A percentile compares a stretch with the other conserved stretches of the same genome.
These are phyloP conservation scores for Tricholoma terreum DNA, from an alignment of 768 basidiomycete species.

Conservation along the genomic window DNA sequence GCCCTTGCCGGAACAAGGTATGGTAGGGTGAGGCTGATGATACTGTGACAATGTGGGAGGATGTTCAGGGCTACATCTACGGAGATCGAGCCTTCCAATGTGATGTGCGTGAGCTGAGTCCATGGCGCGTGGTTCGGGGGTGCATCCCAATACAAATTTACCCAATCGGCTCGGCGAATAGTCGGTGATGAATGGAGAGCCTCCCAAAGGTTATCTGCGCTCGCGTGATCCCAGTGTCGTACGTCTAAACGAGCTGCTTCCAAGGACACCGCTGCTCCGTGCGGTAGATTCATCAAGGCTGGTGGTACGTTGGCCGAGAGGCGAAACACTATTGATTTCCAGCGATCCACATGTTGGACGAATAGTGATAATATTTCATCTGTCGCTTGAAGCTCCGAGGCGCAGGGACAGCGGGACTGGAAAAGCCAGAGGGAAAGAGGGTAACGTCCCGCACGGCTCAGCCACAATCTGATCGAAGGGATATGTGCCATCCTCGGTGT, in stretches of 20 bases:
- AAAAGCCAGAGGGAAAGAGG: conserved; percentile 4
- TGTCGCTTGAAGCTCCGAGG: background rate
- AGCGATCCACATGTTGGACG: background rate
- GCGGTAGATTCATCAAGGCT: background rate
- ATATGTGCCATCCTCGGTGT: conserved; percentile 8
- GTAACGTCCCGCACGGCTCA: conserved; percentile 9
- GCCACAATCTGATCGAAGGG: conserved; percentile 8
- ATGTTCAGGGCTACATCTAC: background rate
- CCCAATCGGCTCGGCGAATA: background rate
- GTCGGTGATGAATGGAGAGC: conserved; percentile 1
- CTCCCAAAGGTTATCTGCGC: background rate
- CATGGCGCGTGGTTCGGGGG: conserved; percentile 1
- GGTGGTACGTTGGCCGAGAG: background rate
- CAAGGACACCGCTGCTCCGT: background rate
- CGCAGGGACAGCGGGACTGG: background rate
- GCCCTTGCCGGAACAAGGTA: background rate
- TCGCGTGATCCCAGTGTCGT: background rate
- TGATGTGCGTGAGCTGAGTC: conserved; percentile 5
- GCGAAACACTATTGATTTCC: background rate
- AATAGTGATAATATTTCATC: background rate
- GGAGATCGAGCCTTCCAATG: background rate
- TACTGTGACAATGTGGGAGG: background rate
- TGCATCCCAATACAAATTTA: background rate
- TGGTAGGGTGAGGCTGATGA: background rate
- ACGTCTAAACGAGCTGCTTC: background rate